Evolutionary conservation across 169 alveolate species (phyloP), one percentile per base, ranked within the genome.

Genomic region (Eimeria praecox): DNA sequence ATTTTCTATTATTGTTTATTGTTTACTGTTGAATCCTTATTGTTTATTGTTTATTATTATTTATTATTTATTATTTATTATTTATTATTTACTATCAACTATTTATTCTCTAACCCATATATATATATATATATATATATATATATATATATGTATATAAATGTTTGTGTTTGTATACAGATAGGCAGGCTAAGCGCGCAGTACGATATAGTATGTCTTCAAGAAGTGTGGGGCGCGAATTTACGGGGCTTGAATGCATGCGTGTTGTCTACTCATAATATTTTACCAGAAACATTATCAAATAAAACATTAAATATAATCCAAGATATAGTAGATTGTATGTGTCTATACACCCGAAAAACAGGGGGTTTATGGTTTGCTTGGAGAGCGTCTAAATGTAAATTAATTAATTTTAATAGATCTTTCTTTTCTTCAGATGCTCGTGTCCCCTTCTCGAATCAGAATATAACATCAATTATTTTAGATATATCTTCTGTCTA

Each of bases 161-260:
- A n/a, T n/a, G n/a, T n/a, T n/a, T n/a, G n/a, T n/a, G n/a, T n/a
- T n/a, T n/a, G n/a, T n/a, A n/a, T n/a, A 33, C 66, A 94, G 96
- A 80, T 94, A 42, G 96, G 94, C 40, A 89, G 80, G 20, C 66
- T 94, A 4, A 59, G 90, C 35, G 88, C 95, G 5, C 92, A 95
- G 78, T 95, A 87, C 82, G 96, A 95, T 77, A 14, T 95, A 12
- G 92, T 86, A 24, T 95, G 96, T 24, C 69, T 95, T 22, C 96
- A 95, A 69, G 96, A 95, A 71, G 96, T 95, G 9, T 95, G 96
- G 96, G 96, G 96, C 4, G 56, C 96, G 78, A 95, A 95, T n/a
- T 18, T 95, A 59, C 52, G 30, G 40, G 96, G 86, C 22, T 9
- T 95, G 78, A 95, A 71, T 64, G 52, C 94, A 3, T 22, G 22